Conservation (phyloP, 805 yeast genomes). For the Metschnikowia matae region DNA sequence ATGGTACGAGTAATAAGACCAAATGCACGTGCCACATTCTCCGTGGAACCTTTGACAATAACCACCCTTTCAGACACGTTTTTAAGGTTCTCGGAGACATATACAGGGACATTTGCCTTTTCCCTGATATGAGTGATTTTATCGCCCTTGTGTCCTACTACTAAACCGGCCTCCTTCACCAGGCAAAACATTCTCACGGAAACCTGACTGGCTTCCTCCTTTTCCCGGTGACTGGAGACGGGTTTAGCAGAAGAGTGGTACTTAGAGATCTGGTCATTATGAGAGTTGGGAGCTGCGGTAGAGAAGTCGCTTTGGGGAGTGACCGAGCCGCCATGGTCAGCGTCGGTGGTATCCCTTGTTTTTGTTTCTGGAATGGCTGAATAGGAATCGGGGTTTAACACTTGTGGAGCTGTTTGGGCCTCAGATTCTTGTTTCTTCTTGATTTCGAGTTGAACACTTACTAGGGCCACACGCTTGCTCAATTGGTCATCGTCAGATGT, state of each 20-base stretch:
- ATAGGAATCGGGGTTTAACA: constrained; percentile 14
- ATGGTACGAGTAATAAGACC: constrained; percentile 68
- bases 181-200: constrained; percentile 71
- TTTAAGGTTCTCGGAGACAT: constrained; percentile 67
- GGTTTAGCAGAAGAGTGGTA: constrained; percentile 23
- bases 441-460: constrained; percentile 50
- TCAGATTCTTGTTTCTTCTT: constrained; percentile 40
- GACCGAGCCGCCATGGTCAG: background rate
- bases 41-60: constrained; percentile 69
- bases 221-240: constrained; percentile 37
- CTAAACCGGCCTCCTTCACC: constrained; percentile 67
- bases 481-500: constrained; percentile 43
- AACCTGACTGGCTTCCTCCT: constrained; percentile 56
- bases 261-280: background rate
- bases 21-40: constrained; percentile 76
- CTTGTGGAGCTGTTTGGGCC: constrained; percentile 40
- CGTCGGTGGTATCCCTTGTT: background rate
- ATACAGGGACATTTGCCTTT: constrained; percentile 58
- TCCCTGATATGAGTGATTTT: constrained; percentile 61
- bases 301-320: background rate
- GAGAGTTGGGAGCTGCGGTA: background rate
- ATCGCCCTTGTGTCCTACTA: constrained; percentile 82
- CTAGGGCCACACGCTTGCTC: constrained; percentile 67
- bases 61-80: constrained; percentile 74
- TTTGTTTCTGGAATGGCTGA: background rate